Evolutionary conservation across 352 stramenopile species (phyloP).

Genomic region (Pythium dissotocum): DNA sequence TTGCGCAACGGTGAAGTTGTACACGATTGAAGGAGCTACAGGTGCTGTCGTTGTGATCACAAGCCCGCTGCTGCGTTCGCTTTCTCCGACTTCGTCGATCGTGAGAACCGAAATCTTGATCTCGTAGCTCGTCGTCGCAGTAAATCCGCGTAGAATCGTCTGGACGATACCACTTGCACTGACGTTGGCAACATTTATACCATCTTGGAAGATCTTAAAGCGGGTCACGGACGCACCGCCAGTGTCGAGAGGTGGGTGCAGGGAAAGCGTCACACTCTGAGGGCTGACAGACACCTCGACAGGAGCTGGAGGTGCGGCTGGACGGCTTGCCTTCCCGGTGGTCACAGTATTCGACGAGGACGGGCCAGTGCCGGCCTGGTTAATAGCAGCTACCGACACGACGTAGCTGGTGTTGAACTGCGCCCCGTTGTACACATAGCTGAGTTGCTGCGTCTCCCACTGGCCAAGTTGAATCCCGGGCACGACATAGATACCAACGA

Average conservation of each 20-base stretch:
- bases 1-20: constrained; percentile 29
- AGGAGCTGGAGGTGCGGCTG: constrained; percentile 31
- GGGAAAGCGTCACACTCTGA: constrained; percentile 37
- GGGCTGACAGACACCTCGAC: constrained; percentile 23
- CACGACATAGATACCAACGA: constrained; percentile 16
- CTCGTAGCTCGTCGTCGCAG: constrained; percentile 33
- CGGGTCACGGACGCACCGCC: constrained; percentile 36
- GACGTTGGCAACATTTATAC: constrained; percentile 26
- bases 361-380: constrained; percentile 30
- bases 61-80: constrained; percentile 31
- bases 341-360: constrained; percentile 9
- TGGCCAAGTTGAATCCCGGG: not conserved
- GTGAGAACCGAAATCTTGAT: constrained; percentile 41
- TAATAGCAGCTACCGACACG: constrained; percentile 31
- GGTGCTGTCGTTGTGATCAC: constrained; percentile 33
- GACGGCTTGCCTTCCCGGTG: constrained; percentile 32
- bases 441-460: not conserved
- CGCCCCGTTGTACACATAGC: constrained; percentile 26
- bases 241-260: constrained; percentile 42
- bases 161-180: constrained; percentile 25
- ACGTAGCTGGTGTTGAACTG: constrained; percentile 34
- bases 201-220: constrained; percentile 50
- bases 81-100: constrained; percentile 30
- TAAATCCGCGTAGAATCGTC: constrained; percentile 30
- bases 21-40: constrained; percentile 40